Evolutionary conservation across 2,329 filamentous ascomycete species (phyloP), one percentile per base, ranked within the genome.

Genomic region (Fusarium mexicanum): DNA sequence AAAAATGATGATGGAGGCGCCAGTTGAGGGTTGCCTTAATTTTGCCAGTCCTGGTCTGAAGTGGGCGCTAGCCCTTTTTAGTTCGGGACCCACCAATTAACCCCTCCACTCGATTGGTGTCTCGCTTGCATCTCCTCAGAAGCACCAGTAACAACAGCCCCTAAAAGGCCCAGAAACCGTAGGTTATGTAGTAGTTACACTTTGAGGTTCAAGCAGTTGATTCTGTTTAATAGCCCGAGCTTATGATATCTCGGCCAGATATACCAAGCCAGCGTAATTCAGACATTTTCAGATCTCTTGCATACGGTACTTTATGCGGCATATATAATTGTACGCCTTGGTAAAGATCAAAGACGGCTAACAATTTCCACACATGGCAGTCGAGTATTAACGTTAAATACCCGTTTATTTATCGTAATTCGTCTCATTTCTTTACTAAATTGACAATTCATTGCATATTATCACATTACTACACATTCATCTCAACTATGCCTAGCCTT

Each of bases 1-100:
- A 83, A 72, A 83, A 81, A 79, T 77, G 77, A 80, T 78, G 78
- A 80, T 79, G 80, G 77, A 77, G 77, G 75, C 77, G 77, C 76
- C 74, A 78, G 79, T 68, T 83, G 81, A 83, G 83, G 82, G 83
- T 81, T 84, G 81, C 81, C 80, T 81, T 80, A 84, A 84, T 85
- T 85, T 85, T 85, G 81, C 77, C 79, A 77, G 78, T 78, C 78
- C 77, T 79, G 79, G 67, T 60, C 65, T 80, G 74, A 84, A 84
- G 83, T 85, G 83, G 81, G 84, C 77, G 80, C 83, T 85, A 85
- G 78, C 61, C 80, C 76, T 43, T n/a, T 69, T 73, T 22, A 40
- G 76, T 76, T 8, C 50, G 79, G 72, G 10, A 54, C 47, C 60
- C 58, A 51, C 64, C 67, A 29, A 63, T 69, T 41, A 60, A 70